Conservation (phyloP, 345 rosid species). For the Noccaea caerulescens region DNA sequence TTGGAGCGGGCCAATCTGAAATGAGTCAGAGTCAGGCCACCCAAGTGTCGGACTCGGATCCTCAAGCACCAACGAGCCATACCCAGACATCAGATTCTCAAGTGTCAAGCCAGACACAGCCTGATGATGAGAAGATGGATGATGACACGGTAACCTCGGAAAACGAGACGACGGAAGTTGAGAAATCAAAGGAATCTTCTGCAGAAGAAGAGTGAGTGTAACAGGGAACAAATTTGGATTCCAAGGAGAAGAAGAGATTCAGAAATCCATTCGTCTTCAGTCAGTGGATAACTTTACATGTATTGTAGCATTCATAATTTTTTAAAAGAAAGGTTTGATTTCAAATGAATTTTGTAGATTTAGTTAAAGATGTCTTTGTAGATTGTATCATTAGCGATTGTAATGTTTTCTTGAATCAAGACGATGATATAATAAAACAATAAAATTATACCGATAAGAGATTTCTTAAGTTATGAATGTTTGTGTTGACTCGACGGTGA, state of each 20-base stretch:
- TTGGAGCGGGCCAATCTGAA: conserved; percentile 22
- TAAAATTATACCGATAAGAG: neutral
- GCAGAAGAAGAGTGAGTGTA: conserved; percentile 51
- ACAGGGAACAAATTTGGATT: conserved; percentile 1
- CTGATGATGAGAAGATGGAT: conserved; percentile 55
- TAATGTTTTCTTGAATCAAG: neutral
- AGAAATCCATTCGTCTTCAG: neutral
- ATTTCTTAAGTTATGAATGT: neutral
- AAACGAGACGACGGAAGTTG: conserved; percentile 50
- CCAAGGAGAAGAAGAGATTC: conserved; percentile 6
- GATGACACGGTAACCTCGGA: conserved; percentile 61
- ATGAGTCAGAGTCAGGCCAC: conserved; percentile 35
- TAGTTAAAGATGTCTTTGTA: neutral
- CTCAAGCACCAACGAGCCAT: conserved; percentile 35
- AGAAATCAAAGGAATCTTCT: conserved; percentile 64
- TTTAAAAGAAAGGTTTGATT: neutral
- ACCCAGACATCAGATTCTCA: conserved; percentile 38
- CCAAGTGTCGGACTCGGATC: conserved; percentile 32
- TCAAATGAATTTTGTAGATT: conserved; percentile 21
- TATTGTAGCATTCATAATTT: conserved; percentile 18
- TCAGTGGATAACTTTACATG: conserved; percentile 8
- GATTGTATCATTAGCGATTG: conserved; percentile 26
- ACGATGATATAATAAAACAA: neutral
- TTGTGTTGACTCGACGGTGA: neutral
- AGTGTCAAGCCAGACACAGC: conserved; percentile 55